Evolutionary conservation across 768 basidiomycete species (phyloP).

Genomic region (Lactarius pseudohatsudake): DNA sequence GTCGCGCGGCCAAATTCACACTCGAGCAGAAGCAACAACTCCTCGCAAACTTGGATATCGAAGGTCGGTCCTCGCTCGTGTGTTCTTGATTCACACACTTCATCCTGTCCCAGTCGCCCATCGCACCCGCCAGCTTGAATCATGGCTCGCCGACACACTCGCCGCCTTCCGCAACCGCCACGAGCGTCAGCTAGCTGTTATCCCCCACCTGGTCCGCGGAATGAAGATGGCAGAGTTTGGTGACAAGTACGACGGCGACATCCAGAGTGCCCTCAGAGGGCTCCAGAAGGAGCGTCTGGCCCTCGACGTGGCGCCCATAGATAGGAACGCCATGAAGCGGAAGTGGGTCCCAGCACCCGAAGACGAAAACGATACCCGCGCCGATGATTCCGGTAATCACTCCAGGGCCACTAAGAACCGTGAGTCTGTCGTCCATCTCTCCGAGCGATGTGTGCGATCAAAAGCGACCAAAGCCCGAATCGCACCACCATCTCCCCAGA

Average conservation of each 20-base stretch:
- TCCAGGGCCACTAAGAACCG: constrained; percentile 33
- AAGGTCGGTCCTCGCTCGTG: constrained; percentile 48
- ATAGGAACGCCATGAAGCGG: constrained; percentile 67
- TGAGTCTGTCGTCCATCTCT: constrained; percentile 6
- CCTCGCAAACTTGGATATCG: constrained; percentile 74
- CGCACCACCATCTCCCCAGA: constrained; percentile 54
- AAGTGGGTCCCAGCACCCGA: constrained; percentile 72
- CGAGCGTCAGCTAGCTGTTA: constrained; percentile 69
- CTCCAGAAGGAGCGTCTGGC: constrained; percentile 63
- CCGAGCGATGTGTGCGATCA: neutral
- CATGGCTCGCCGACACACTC: constrained; percentile 71
- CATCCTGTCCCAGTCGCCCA: constrained; percentile 55
- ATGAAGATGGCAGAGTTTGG: constrained; percentile 79
- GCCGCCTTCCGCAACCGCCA: constrained; percentile 75
- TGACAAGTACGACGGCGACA: constrained; percentile 72
- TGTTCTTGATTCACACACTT: neutral
- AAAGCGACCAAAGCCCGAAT: constrained; percentile 47
- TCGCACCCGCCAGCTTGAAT: constrained; percentile 68
- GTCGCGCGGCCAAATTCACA: constrained; percentile 41
- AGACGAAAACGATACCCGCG: constrained; percentile 46
- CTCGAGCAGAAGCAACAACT: constrained; percentile 75
- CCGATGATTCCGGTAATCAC: constrained; percentile 33
- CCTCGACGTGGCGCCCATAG: constrained; percentile 53
- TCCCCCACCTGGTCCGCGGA: constrained; percentile 69
- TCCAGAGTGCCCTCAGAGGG: constrained; percentile 68